Evolutionary conservation across 805 yeast species (phyloP), one percentile per base, ranked within the genome.

Genomic region (Candida oleophila): DNA sequence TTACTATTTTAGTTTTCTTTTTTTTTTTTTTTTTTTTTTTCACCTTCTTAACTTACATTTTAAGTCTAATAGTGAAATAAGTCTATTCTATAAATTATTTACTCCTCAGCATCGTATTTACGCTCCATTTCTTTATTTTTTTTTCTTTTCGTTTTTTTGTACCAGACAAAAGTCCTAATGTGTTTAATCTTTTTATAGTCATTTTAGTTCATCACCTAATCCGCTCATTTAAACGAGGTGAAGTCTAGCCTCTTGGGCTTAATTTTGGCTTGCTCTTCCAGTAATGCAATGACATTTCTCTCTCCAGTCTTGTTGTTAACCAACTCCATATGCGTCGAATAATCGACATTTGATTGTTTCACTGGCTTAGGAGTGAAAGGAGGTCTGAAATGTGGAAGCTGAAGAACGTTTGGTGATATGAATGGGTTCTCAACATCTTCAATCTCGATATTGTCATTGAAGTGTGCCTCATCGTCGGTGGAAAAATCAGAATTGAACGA

Each of bases 201-300:
- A 4, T 7, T 36, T 36, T 7, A 36, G 25, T 14, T 15, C 14
- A 11, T 12, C 36, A 33, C 16, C 14, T 11, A 16, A 19, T 36
- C n/a, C n/a, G 16, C 16, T 20, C 16, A 38, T 21, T 38, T 38
- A n/a, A 38, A 38, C 18, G 41, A 38, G 15, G 34, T 30, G 47
- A 67, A 68, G 46, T 66, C 68, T 51, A 71, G 60, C 49, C 65
- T 70, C 53, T 60, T 68, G 1, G 77, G 77, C 50, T 64, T 66
- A 38, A 69, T 61, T 43, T 54, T 59, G 47, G 55, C 57, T 51
- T 71, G 74, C n/a, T 60, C 55, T 12, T 57, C 59, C 46, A 65
- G 57, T 38, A 72, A 58, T 42, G 60, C 59, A 38, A 67, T 64
- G 20, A 71, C 54, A 36, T 60, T 56, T 22, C 57, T 57, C 40